Conservation (phyloP, 2,329 filamentous ascomycete genomes). For the Colletotrichum godetiae region DNA sequence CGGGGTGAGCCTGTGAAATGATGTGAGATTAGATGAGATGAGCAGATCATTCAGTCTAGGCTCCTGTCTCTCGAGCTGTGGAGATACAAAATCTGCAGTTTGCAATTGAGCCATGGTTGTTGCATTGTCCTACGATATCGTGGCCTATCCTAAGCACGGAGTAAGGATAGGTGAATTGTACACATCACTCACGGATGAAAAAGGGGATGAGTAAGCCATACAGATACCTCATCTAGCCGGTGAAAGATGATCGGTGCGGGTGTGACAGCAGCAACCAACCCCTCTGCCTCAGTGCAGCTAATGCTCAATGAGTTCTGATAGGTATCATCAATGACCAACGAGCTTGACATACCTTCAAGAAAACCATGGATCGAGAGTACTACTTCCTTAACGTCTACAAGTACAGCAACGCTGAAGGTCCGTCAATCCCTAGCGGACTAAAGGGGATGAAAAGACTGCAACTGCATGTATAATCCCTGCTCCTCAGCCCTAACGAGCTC, state of each 20-base stretch:
- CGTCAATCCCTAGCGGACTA: neutral
- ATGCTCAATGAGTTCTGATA: neutral
- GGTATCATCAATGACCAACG: neutral
- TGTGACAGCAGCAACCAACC: neutral
- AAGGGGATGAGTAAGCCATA: neutral
- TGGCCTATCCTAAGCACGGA: neutral
- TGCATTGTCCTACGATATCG: neutral
- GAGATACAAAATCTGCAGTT: neutral
- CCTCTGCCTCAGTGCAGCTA: neutral
- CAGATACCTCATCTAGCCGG: neutral
- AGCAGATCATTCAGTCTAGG: neutral
- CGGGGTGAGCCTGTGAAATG: neutral
- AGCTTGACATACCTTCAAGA: neutral
- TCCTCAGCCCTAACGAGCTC: constrained; percentile 7
- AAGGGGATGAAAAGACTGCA: neutral
- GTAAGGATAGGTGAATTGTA: neutral
- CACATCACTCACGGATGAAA: neutral
- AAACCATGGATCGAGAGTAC: neutral
- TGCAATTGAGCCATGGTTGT: too few relatives aligned
- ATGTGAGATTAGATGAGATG: neutral
- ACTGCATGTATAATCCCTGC: constrained; percentile 8
- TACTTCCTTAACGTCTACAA: neutral
- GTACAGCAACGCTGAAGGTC: neutral
- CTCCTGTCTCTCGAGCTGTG: neutral
- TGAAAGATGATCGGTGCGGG: neutral